Percentiles rank a stretch among this genome's conserved stretches.
phyloP scores from a whole-genome alignment of 169 alveolate species.

The Perkinsus marinus region DNA sequence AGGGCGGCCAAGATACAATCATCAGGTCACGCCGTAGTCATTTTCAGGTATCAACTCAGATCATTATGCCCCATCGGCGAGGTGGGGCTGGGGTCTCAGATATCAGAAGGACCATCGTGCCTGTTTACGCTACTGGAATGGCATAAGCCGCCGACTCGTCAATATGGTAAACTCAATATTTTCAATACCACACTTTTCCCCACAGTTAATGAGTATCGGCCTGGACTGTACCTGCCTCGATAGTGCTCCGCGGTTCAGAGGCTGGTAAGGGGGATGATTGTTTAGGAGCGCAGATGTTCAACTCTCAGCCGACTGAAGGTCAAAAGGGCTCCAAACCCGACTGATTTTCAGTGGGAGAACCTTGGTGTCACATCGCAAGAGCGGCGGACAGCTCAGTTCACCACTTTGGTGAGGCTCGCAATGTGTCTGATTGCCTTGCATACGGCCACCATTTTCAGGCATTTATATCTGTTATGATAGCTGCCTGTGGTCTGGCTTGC shows the following conservation, averaged over 20 bases:
- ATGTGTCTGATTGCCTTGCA: background rate
- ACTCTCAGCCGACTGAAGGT: background rate
- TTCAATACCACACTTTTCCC: no score
- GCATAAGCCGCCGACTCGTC: background rate
- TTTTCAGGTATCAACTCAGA: background rate
- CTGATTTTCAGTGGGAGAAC: background rate
- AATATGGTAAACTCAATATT: no score
- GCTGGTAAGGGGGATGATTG: background rate
- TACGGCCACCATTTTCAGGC: background rate
- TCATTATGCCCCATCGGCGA: no score
- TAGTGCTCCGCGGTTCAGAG: background rate
- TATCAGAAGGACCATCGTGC: background rate
- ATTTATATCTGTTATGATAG: background rate
- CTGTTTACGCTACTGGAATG: background rate
- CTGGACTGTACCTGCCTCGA: background rate
- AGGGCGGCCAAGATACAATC: background rate
- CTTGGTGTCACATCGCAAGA: background rate
- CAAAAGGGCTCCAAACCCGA: background rate
- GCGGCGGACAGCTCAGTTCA: background rate
- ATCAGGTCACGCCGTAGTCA: background rate
- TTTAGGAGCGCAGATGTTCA: background rate
- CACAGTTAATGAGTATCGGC: background rate
- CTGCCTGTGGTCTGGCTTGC: background rate
- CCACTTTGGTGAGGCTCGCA: background rate
- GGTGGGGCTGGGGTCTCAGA: background rate